A percentile compares a stretch with the other conserved stretches of the same genome.
phyloP scores from a whole-genome alignment of 2,329 filamentous ascomycete species.

The Sarocladium kiliense region DNA sequence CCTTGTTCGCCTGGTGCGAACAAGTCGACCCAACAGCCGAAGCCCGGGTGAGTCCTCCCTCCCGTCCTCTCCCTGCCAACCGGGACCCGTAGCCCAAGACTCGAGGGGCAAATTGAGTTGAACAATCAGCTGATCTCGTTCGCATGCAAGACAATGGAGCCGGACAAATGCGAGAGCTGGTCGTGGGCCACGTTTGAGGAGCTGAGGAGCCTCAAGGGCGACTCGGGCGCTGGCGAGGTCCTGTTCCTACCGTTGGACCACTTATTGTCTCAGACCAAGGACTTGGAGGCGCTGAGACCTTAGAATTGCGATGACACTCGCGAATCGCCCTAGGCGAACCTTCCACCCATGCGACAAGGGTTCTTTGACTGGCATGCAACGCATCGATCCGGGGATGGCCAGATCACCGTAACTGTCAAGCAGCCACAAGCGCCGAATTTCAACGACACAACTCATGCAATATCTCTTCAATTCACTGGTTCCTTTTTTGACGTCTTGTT shows the following conservation, averaged over 20 bases:
- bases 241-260: slow-evolving; percentile 29
- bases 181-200: slow-evolving; percentile 41
- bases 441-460: background rate
- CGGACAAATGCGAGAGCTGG: slow-evolving; percentile 47
- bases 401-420: background rate
- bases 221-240: slow-evolving; percentile 12
- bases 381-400: background rate
- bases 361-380: background rate
- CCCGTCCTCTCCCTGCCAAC: background rate
- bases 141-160: slow-evolving; percentile 33
- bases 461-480: background rate
- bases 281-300: slow-evolving; percentile 16
- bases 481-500: background rate
- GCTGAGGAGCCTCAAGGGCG: slow-evolving; percentile 25
- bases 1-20: slow-evolving; percentile 58
- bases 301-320: slow-evolving; percentile 4
- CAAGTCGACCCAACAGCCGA: slow-evolving; percentile 40
- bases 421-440: background rate
- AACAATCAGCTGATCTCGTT: background rate
- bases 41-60: slow-evolving; percentile 43
- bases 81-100: background rate
- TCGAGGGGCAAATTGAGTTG: background rate
- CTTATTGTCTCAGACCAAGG: slow-evolving; percentile 20
- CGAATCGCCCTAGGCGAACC: background rate
- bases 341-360: background rate